Evolutionary conservation across 2,329 filamentous ascomycete species (phyloP), one percentile per base, ranked within the genome.

Genomic region (Alternaria sp.): DNA sequence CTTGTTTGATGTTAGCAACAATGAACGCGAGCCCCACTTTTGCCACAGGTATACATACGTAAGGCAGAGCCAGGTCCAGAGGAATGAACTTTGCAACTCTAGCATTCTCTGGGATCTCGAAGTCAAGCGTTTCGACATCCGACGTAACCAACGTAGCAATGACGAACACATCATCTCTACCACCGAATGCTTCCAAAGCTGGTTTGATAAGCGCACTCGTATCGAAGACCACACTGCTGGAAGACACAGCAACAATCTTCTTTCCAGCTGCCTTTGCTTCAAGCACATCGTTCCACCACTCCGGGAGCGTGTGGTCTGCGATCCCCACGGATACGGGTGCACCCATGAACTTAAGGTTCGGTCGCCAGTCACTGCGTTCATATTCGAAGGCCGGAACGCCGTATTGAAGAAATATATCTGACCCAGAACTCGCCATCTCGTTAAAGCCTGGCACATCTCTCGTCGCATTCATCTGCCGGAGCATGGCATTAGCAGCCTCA

Each of bases 61-160:
- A 27, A 77, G 78, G 46, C 2, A 86, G 73, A 1, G 84, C 59
- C 0, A 77, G 71, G 58, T 86, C 82, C 61, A 85, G 84, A 3
- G 82, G 77, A 7, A 85, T 68, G 64, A 83, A 85, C 67, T 85
- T 82, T 25, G 81, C 68, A 3, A 83, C 76, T 7, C 79, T 75
- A 0, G 78, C 74, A 63, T 85, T 85, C 2, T 58, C 27, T 0
- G 83, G 81, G 3, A 83, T 57, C n/a, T 52, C 57, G 1, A 60
- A 22, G 3, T 51, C 52, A 6, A 60, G 43, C 10, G 34, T 18
- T 6, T 74, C 65, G 5, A 68, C 64, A 36, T 74, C 64, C 6
- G 61, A 60, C 1, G 72, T 73, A 7, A 74, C 76, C 5, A 80
- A 67, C 0, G 76, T 74, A 6, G 72, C 77, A 7, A 82, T 65